These are phyloP conservation scores for Actinomortierella wolfii DNA, from an alignment of 371 early-diverging fungal genomes.

Conservation along the genomic window DNA sequence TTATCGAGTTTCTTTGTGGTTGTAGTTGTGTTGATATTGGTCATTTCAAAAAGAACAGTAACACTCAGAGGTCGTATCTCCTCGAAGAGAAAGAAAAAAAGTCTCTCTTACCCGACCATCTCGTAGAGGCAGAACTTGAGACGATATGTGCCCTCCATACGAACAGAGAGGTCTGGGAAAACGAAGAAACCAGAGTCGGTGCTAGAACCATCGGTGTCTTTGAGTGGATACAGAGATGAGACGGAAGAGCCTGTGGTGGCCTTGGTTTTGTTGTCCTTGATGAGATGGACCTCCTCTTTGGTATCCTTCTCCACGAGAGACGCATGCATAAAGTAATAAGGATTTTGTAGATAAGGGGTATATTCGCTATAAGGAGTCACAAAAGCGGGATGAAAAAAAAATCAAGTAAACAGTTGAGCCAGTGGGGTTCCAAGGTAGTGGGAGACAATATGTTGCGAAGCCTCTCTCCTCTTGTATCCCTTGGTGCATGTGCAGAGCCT, in stretches of 20 bases:
- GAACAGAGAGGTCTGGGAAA: constrained; percentile 92
- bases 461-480: neutral
- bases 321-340: constrained; percentile 84
- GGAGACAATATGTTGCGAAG: neutral
- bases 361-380: constrained; percentile 6
- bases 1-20: no score
- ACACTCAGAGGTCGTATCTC: no score
- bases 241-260: constrained; percentile 80
- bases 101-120: constrained; percentile 61
- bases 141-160: constrained; percentile 91
- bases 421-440: no score
- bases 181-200: constrained; percentile 93
- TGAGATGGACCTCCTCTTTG: constrained; percentile 35
- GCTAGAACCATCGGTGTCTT: constrained; percentile 74
- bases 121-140: constrained; percentile 92
- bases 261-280: constrained; percentile 44
- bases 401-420: neutral
- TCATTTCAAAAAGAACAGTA: no score
- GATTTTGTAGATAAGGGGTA: constrained; percentile 77
- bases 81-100: neutral
- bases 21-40: no score
- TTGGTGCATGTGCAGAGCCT: neutral
- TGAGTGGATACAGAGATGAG: constrained; percentile 87
- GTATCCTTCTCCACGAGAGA: constrained; percentile 44
- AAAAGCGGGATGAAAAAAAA: neutral